Percentiles rank a stretch among this genome's conserved stretches.
phyloP scores from a whole-genome alignment of 2,329 filamentous ascomycete species.

The Rosellinia necatrix region DNA sequence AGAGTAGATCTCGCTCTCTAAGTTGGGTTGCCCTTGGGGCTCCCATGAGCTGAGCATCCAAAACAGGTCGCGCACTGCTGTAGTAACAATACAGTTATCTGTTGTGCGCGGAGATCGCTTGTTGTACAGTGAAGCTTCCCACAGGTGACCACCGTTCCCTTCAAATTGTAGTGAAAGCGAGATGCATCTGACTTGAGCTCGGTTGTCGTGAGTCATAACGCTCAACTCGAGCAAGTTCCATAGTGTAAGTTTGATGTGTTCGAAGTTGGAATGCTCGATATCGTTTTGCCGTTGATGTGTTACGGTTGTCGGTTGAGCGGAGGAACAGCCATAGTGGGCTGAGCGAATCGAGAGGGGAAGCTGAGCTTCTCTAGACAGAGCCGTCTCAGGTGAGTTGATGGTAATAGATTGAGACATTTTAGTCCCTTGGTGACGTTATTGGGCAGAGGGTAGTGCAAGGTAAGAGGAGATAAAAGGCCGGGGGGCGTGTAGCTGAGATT shows the following conservation, averaged over 20 bases:
- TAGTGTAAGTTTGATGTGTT: slow-evolving; percentile 11
- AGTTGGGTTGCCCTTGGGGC: slow-evolving; percentile 7
- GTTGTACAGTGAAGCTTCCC: slow-evolving; percentile 1
- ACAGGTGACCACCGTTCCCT: slow-evolving; percentile 10
- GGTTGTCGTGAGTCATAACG: slow-evolving; percentile 4
- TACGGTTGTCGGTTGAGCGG: slow-evolving; percentile 4
- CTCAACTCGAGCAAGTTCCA: slow-evolving; percentile 7
- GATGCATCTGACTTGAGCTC: slow-evolving; percentile 11
- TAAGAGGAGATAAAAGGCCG: too few species aligned
- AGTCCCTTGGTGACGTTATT: not conserved
- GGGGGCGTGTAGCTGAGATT: not conserved
- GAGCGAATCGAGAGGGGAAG: slow-evolving; percentile 1
- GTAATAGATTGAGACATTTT: slow-evolving; percentile 6
- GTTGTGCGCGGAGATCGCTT: slow-evolving; percentile 4
- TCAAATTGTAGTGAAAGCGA: slow-evolving; percentile 15
- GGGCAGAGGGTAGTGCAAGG: not conserved
- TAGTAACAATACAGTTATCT: slow-evolving; percentile 7
- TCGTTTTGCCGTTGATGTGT: slow-evolving; percentile 6
- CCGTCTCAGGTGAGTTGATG: not conserved
- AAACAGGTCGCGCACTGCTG: slow-evolving; percentile 10
- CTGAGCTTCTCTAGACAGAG: slow-evolving; percentile 11
- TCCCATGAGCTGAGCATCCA: slow-evolving; percentile 10
- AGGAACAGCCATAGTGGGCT: slow-evolving; percentile 4
- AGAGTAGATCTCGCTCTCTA: slow-evolving; percentile 8
- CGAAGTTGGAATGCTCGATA: slow-evolving; percentile 13